Evolutionary conservation across 352 stramenopile genomes (phyloP).

Genomic region (Globisporangium heterothallicum): DNA sequence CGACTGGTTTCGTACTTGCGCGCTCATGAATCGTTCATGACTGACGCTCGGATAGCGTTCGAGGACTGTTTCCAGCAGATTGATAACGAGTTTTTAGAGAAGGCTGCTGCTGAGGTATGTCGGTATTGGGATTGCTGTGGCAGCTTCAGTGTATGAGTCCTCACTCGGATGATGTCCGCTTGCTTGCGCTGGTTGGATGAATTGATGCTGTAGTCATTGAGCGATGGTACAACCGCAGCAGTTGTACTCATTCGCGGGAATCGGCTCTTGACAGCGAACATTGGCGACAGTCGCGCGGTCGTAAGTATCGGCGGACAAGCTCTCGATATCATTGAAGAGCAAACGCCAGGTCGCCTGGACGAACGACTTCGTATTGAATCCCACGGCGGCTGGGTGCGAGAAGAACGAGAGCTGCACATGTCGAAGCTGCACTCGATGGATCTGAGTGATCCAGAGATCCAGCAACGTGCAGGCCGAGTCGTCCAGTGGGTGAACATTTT

Average conservation of each 20-base stretch:
- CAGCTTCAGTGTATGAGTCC: too few relatives aligned
- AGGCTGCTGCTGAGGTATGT: slow-evolving; percentile 49
- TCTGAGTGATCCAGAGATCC: slow-evolving; percentile 79
- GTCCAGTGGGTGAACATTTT: slow-evolving; percentile 86
- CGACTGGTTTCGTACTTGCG: slow-evolving; percentile 61
- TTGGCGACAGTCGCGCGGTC: slow-evolving; percentile 84
- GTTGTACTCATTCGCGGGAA: slow-evolving; percentile 83
- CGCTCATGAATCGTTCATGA: slow-evolving; percentile 60
- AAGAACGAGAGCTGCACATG: slow-evolving; percentile 83
- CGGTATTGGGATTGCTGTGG: too few relatives aligned
- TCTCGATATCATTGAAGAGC: slow-evolving; percentile 85
- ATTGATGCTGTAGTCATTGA: slow-evolving; percentile 62
- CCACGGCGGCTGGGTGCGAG: slow-evolving; percentile 42
- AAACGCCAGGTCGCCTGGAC: slow-evolving; percentile 69
- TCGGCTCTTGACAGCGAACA: slow-evolving; percentile 78
- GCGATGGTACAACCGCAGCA: slow-evolving; percentile 68
- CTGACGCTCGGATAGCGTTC: slow-evolving; percentile 58
- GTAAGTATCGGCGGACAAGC: slow-evolving; percentile 74
- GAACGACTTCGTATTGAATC: slow-evolving; percentile 70
- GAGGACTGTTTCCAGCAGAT: slow-evolving; percentile 71
- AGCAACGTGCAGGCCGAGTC: slow-evolving; percentile 73
- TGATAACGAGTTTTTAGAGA: slow-evolving; percentile 71
- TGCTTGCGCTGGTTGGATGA: too few relatives aligned
- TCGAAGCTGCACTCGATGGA: slow-evolving; percentile 88
- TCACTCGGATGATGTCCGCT: too few relatives aligned